Evolutionary conservation across 139 green algal species (phyloP), one percentile per base, ranked within the genome.

Genomic region (Chlorella vulgaris): DNA sequence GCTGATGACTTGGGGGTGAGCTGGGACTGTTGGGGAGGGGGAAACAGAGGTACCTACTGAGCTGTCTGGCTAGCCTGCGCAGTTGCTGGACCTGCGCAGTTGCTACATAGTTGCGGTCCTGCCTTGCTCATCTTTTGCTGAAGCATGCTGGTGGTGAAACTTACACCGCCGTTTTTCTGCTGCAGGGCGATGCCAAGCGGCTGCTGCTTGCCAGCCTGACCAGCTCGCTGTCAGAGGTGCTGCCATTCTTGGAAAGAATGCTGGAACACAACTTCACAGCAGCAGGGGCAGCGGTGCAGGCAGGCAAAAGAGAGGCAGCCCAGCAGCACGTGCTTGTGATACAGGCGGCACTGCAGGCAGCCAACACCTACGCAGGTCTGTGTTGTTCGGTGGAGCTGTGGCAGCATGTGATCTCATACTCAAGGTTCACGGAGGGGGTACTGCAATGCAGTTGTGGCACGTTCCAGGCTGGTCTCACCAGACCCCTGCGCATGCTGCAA

Each of bases 201-300:
- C 69, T 76, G 29, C 91, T 94, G 67, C 74, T 96, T 43, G 66
- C 85, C 5, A 87, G 80, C 1, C 86, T 96, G 28, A 89, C 87
- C 2, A 69, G 76, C 3, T 90, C 83, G 3, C 81, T 93, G 13
- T 50, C 82, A 3, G 66, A 55, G 2, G 86, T 95, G 36, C 88
- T 96, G 76, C 90, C 88, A 3, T 94, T 94, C 42, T 69, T 96
- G 24, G 86, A 91, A 28, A 43, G 51, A 0, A 74, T 73, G 39
- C 77, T 91, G 65, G 80, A 91, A 71, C 13, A 26, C 0, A 83
- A 88, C 74, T 84, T 88, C 31, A 28, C n/a, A 2, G 69, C 68
- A 7, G 84, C 76, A 4, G 24, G 76, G 26, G 75, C 62, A 28
- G 86, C 85, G 24, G 50, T 43, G 26, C 19, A 35, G 87, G n/a